Conservation (phyloP, 2,329 filamentous ascomycete species). For the Fusarium oxysporum region DNA sequence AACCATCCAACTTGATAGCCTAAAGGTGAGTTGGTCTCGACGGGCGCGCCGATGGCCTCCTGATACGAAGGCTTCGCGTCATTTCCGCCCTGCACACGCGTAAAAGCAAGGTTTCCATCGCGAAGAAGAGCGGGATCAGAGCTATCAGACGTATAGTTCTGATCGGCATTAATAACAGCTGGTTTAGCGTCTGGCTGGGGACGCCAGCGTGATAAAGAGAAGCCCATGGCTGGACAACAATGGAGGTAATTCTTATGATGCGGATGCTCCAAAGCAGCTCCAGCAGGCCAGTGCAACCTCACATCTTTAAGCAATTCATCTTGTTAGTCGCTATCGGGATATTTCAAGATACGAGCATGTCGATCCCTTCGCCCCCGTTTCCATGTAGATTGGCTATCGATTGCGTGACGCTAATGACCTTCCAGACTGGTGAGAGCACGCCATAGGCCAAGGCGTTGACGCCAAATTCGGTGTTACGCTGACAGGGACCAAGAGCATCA, state of each 20-base stretch:
- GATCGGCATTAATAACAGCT: slow-evolving; percentile 27
- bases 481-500: background rate
- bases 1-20: slow-evolving; percentile 68
- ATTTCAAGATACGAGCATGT: background rate
- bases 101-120: slow-evolving; percentile 37
- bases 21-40: slow-evolving; percentile 68
- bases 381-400: background rate
- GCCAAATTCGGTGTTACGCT: slow-evolving; percentile 14
- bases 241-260: background rate
- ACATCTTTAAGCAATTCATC: background rate
- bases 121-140: slow-evolving; percentile 22
- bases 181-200: background rate
- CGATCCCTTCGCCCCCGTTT: background rate
- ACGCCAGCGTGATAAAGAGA: background rate
- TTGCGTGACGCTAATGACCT: slow-evolving; percentile 26
- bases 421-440: slow-evolving; percentile 27
- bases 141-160: slow-evolving; percentile 54
- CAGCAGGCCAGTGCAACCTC: background rate
- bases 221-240: background rate
- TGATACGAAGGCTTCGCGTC: slow-evolving; percentile 63
- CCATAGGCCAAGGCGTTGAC: slow-evolving; percentile 26
- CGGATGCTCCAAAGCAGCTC: background rate
- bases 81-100: slow-evolving; percentile 54
- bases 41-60: slow-evolving; percentile 70
- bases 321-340: background rate